phyloP scores from a whole-genome alignment of 2,329 filamentous ascomycete species.

The Cercospora canescens region DNA sequence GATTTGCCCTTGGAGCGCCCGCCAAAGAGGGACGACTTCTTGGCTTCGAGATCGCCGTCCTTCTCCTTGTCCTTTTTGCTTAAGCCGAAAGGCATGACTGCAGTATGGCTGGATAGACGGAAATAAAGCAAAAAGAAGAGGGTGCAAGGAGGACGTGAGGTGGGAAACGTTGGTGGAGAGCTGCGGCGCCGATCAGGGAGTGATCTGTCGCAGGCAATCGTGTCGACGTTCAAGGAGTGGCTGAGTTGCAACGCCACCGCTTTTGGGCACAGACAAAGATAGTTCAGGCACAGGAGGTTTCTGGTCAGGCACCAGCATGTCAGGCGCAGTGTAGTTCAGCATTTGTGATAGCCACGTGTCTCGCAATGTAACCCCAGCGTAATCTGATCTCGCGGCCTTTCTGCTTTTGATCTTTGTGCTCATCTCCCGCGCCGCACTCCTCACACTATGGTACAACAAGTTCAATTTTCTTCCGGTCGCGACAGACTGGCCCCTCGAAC shows the following conservation, averaged over 20 bases:
- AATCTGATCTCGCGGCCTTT: neutral
- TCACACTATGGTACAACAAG: slow-evolving; percentile 6
- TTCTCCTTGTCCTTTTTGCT: slow-evolving; percentile 54
- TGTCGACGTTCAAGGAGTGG: slow-evolving; percentile 6
- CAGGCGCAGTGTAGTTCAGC: neutral
- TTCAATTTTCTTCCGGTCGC: neutral
- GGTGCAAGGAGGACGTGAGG: neutral
- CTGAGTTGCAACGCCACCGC: neutral
- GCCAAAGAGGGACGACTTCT: slow-evolving; percentile 61
- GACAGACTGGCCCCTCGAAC: neutral
- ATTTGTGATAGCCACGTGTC: neutral
- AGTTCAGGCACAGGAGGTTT: slow-evolving; percentile 3
- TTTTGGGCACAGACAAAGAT: slow-evolving; percentile 4
- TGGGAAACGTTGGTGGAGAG: slow-evolving; percentile 5
- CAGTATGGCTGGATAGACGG: neutral
- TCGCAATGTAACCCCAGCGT: neutral
- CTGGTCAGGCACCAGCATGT: slow-evolving; percentile 3
- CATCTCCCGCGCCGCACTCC: neutral
- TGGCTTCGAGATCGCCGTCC: slow-evolving; percentile 53
- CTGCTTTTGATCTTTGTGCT: slow-evolving; percentile 6
- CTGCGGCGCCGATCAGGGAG: slow-evolving; percentile 8
- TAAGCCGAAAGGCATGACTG: slow-evolving; percentile 45
- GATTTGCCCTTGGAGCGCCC: slow-evolving; percentile 55
- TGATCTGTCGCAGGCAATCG: slow-evolving; percentile 1
- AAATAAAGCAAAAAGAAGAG: neutral